phyloP scores from a whole-genome alignment of 2,329 filamentous ascomycete species.

The Hypoxylon sp. region DNA sequence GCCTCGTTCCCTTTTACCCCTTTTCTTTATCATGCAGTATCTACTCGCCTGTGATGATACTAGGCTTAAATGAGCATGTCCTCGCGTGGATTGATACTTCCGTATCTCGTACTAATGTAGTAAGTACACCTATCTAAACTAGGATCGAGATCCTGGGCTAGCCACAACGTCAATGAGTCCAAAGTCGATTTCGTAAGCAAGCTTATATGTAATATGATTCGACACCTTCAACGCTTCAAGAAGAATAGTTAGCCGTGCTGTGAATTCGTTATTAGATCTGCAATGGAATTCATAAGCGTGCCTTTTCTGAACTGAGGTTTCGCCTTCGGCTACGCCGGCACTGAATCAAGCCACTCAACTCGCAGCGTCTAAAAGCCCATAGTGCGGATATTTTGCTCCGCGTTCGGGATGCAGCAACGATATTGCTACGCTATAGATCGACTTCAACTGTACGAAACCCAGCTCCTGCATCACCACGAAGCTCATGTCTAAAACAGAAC shows the following conservation, averaged over 20 bases:
- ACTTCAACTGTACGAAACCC: constrained; percentile 12
- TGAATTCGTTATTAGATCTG: constrained; percentile 1
- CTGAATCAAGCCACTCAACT: constrained; percentile 20
- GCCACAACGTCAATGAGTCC: constrained; percentile 11
- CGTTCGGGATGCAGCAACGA: constrained; percentile 16
- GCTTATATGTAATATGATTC: neutral
- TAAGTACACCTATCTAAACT: neutral
- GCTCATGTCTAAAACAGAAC: constrained; percentile 5
- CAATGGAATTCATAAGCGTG: constrained; percentile 13
- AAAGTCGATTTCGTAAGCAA: neutral
- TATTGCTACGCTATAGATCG: constrained; percentile 4
- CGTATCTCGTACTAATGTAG: neutral
- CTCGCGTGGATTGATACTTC: neutral
- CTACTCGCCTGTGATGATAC: neutral
- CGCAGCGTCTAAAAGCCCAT: constrained; percentile 10
- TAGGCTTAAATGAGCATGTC: constrained; percentile 3
- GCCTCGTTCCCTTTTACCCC: neutral
- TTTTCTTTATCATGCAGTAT: neutral
- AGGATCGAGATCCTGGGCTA: constrained; percentile 4
- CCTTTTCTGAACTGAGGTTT: constrained; percentile 7
- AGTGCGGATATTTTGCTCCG: constrained; percentile 33
- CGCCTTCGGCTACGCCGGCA: constrained; percentile 24
- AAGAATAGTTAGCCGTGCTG: neutral
- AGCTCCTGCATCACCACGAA: constrained; percentile 3
- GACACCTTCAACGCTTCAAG: neutral